phyloP scores from a whole-genome alignment of 2,329 filamentous ascomycete genomes.

The Penicillium verrucosum region DNA sequence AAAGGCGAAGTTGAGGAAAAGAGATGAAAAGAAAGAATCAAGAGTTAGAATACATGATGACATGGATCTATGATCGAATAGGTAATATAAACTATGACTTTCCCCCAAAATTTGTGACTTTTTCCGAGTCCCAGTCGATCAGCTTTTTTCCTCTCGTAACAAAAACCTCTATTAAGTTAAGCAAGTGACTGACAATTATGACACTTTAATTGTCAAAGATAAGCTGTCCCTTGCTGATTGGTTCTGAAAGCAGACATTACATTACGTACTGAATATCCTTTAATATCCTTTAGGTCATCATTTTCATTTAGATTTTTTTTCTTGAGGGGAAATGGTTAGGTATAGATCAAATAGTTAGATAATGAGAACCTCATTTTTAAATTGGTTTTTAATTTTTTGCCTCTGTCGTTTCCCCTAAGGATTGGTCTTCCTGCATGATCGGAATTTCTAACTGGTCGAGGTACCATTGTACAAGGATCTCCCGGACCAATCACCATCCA shows the following conservation, averaged over 20 bases:
- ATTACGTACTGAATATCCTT: constrained; percentile 35
- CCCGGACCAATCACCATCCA: constrained; percentile 23
- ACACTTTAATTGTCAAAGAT: constrained; percentile 29
- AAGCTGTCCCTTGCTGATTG: constrained; percentile 32
- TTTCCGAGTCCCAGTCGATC: constrained; percentile 18
- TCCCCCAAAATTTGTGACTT: background rate
- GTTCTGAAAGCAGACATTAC: constrained; percentile 20
- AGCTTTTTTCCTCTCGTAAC: constrained; percentile 26
- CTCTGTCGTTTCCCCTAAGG: background rate
- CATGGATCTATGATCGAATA: constrained; percentile 15
- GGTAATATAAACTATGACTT: constrained; percentile 1
- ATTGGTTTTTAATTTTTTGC: background rate
- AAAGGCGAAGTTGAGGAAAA: background rate
- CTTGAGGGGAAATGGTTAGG: background rate
- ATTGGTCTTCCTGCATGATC: background rate
- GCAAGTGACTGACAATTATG: constrained; percentile 16
- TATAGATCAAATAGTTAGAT: constrained; percentile 3
- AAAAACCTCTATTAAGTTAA: constrained; percentile 8
- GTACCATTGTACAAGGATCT: background rate
- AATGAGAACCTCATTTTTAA: background rate
- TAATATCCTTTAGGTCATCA: constrained; percentile 2
- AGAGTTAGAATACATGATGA: constrained; percentile 12
- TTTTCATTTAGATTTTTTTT: background rate
- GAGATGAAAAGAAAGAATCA: background rate
- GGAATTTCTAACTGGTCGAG: background rate